Evolutionary conservation across 129 eudicot genomes (phyloP).

Genomic region (Helianthus tuberosus): DNA sequence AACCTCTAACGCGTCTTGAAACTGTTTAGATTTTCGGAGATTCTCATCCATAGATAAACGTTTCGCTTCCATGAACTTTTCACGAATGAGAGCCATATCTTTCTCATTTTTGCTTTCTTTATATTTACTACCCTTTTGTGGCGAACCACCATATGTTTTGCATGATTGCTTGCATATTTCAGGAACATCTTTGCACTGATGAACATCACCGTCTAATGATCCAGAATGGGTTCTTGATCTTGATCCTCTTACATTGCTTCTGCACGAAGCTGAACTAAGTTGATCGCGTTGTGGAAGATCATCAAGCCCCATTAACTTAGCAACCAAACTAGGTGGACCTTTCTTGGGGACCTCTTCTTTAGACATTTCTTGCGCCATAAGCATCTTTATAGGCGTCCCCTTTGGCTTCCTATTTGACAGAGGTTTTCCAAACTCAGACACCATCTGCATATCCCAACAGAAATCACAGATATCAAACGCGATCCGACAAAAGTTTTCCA

Average conservation of each 20-base stretch:
- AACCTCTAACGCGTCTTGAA: conserved; percentile 92
- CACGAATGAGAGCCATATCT: conserved; percentile 83
- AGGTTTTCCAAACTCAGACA: conserved; percentile 49
- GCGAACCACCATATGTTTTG: conserved; percentile 47
- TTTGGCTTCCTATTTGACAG: conserved; percentile 46
- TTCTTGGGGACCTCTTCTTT: conserved; percentile 64
- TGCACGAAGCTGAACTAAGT: conserved; percentile 49
- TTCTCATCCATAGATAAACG: conserved; percentile 77
- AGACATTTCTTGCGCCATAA: conserved; percentile 92
- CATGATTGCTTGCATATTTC: conserved; percentile 71
- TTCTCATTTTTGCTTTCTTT: conserved; percentile 48
- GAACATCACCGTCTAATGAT: conserved; percentile 44
- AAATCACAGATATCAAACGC: conserved; percentile 1
- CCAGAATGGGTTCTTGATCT: conserved; percentile 60
- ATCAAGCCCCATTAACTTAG: conserved; percentile 97
- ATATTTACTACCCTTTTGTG: conserved; percentile 49
- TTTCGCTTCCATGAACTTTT: conserved; percentile 88
- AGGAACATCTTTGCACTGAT: conserved; percentile 62
- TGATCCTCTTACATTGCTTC: conserved; percentile 48
- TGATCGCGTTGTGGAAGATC: conserved; percentile 54
- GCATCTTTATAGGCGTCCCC: conserved; percentile 84
- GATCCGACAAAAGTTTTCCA: not conserved
- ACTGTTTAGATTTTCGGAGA: conserved; percentile 78
- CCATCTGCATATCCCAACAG: conserved; percentile 53
- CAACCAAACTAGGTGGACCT: conserved; percentile 76